Conservation (phyloP, 2,329 filamentous ascomycete genomes). For the Diaporthe helianthi region DNA sequence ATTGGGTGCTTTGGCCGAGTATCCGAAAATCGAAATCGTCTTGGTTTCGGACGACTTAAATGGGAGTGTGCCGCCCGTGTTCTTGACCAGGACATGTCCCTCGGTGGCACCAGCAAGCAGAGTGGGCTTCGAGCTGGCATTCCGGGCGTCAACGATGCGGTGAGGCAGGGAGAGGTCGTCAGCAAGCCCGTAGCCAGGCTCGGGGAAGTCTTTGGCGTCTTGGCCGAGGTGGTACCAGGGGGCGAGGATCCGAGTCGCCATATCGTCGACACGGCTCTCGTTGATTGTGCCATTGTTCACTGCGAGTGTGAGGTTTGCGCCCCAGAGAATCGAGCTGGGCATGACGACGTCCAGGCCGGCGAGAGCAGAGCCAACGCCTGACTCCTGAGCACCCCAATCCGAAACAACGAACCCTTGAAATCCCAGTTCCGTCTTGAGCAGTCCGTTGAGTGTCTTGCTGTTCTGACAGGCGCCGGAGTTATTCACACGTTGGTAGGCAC, state of each 20-base stretch:
- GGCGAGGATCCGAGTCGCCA: conserved; percentile 55
- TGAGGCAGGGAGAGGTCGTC: conserved; percentile 57
- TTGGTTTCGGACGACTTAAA: conserved; percentile 51
- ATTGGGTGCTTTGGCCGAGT: conserved; percentile 58
- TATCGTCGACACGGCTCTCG: conserved; percentile 63
- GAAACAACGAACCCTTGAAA: conserved; percentile 71
- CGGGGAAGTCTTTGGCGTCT: conserved; percentile 54
- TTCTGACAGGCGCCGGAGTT: conserved; percentile 71
- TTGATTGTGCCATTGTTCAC: conserved; percentile 67
- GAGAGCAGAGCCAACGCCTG: conserved; percentile 65
- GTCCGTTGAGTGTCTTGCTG: conserved; percentile 69
- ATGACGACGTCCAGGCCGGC: conserved; percentile 77
- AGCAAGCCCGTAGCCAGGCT: conserved; percentile 60
- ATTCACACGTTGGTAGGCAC: conserved; percentile 33
- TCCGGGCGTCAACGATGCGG: conserved; percentile 59
- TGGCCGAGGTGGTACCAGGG: conserved; percentile 65
- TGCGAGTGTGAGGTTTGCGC: conserved; percentile 62
- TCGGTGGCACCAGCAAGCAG: conserved; percentile 66
- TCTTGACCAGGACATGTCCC: conserved; percentile 71
- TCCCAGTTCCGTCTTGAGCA: conserved; percentile 68
- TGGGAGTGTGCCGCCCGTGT: conserved; percentile 61
- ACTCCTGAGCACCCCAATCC: conserved; percentile 73
- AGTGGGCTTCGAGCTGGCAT: conserved; percentile 50
- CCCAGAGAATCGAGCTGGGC: conserved; percentile 56
- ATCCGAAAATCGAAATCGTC: conserved; percentile 65